Evolutionary conservation across 1,139 yeast genomes (phyloP).

Genomic region (Hansenula anomala): DNA sequence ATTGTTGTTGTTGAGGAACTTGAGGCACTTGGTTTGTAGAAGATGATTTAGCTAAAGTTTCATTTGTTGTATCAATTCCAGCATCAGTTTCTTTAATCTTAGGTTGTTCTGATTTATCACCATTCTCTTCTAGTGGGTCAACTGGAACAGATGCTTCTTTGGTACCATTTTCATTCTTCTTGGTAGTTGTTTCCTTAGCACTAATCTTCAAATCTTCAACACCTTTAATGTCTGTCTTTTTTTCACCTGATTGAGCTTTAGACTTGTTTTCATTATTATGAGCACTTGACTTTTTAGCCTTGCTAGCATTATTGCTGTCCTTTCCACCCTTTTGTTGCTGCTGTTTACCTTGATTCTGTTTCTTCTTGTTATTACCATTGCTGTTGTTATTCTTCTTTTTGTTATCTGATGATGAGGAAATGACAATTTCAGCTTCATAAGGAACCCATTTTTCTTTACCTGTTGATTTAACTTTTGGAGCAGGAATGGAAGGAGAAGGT

Average conservation of each 20-base stretch:
- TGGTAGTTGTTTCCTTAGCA: neutral
- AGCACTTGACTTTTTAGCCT: too few species aligned
- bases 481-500: neutral
- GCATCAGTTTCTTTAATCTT: neutral
- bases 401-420: constrained; percentile 8
- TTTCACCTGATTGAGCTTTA: too few species aligned
- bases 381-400: constrained; percentile 4
- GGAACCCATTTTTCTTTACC: constrained; percentile 28
- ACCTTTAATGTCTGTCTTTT: neutral
- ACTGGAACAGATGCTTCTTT: neutral
- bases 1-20: neutral
- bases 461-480: constrained; percentile 14
- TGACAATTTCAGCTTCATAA: constrained; percentile 22
- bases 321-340: neutral
- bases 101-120: neutral
- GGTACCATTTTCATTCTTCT: neutral
- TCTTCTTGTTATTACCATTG: constrained; percentile 2
- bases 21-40: too few species aligned
- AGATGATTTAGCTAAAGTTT: too few species aligned
- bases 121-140: neutral
- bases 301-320: neutral
- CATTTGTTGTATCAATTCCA: neutral
- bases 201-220: neutral
- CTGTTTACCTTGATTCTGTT: constrained; percentile 3
- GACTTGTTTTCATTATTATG: too few species aligned